These are phyloP conservation scores for Beauveria bassiana DNA, from an alignment of 2,329 filamentous ascomycete genomes.

Conservation along the genomic window DNA sequence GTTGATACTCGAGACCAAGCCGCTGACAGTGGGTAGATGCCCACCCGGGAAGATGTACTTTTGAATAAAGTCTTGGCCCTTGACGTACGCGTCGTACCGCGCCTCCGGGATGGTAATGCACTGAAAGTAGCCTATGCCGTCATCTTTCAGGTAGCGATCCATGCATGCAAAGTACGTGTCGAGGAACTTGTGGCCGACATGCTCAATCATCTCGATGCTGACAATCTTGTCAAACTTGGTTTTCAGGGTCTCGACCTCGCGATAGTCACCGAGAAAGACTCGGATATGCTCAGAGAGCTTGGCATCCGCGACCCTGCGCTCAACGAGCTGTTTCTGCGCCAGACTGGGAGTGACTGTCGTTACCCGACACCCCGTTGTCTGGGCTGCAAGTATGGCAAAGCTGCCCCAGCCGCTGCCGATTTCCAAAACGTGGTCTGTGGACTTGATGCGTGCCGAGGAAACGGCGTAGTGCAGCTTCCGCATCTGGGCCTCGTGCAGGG, in stretches of 20 bases:
- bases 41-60: conserved; percentile 73
- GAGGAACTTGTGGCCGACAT: conserved; percentile 61
- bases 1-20: conserved; percentile 52
- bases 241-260: conserved; percentile 46
- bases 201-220: conserved; percentile 72
- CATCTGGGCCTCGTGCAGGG: conserved; percentile 57
- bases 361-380: conserved; percentile 58
- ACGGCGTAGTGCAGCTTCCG: conserved; percentile 61
- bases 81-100: conserved; percentile 57
- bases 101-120: conserved; percentile 70
- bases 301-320: conserved; percentile 54
- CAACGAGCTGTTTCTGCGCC: conserved; percentile 62
- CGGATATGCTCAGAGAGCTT: conserved; percentile 53
- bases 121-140: conserved; percentile 65
- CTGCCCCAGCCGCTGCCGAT: conserved; percentile 72
- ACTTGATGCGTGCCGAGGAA: conserved; percentile 53
- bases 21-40: conserved; percentile 54
- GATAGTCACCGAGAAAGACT: conserved; percentile 61
- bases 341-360: conserved; percentile 61
- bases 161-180: conserved; percentile 60
- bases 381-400: conserved; percentile 62
- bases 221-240: conserved; percentile 61
- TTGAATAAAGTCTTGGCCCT: conserved; percentile 65
- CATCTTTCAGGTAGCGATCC: conserved; percentile 54
- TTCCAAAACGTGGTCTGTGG: conserved; percentile 62